Evolutionary conservation across 2,329 filamentous ascomycete species (phyloP).

Genomic region (Claviceps humidiphila): DNA sequence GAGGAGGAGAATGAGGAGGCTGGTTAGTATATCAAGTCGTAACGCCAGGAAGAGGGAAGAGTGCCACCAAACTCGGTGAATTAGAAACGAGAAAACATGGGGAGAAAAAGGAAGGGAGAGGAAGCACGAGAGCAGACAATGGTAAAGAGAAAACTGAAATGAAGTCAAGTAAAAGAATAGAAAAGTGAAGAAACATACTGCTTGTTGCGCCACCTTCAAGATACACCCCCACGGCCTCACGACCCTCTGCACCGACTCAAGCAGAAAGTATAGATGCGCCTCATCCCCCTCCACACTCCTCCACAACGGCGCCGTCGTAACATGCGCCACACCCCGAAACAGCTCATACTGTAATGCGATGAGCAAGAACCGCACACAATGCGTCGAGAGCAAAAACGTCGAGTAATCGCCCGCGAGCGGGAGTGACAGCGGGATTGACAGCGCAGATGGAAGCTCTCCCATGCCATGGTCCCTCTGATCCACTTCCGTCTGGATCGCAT

Average conservation of each 20-base stretch:
- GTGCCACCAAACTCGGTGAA: too few species aligned
- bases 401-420: conserved; percentile 17
- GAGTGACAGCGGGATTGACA: too few species aligned
- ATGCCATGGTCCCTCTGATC: conserved; percentile 12
- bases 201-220: conserved; percentile 15
- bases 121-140: neutral
- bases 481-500: conserved; percentile 18
- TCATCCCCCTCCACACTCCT: conserved; percentile 19
- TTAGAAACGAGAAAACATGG: too few species aligned
- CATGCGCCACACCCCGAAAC: conserved; percentile 20
- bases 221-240: conserved; percentile 20
- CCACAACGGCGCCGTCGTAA: conserved; percentile 25
- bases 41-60: too few species aligned
- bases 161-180: neutral
- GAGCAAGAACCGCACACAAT: conserved; percentile 20
- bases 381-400: conserved; percentile 18
- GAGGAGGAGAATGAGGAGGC: neutral
- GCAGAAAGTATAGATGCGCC: conserved; percentile 17
- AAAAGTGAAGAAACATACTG: conserved; percentile 6
- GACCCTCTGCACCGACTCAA: conserved; percentile 21
- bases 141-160: neutral
- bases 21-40: neutral
- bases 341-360: conserved; percentile 22
- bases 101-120: too few species aligned
- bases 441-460: conserved; percentile 10